A percentile compares a stretch with the other conserved stretches of the same genome.
Evolutionary conservation across 345 rosid species (phyloP).

Genomic region (Atalantia buxifolia): DNA sequence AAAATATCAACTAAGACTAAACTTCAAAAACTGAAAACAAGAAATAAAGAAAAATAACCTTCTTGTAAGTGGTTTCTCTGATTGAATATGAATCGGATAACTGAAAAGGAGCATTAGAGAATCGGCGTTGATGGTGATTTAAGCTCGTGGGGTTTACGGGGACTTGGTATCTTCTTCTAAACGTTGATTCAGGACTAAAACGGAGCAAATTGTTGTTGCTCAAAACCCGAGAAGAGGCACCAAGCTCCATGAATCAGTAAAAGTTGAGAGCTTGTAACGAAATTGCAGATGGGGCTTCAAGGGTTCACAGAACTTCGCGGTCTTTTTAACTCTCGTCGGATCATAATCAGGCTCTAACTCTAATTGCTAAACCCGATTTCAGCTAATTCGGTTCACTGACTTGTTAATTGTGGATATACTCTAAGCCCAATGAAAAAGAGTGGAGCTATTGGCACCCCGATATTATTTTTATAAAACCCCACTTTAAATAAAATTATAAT

Average conservation of each 20-base stretch:
- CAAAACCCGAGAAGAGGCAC: slow-evolving; percentile 28
- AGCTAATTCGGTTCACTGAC: too few species aligned
- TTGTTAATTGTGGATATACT: not conserved
- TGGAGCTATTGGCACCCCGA: too few species aligned
- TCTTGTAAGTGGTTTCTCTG: slow-evolving; percentile 26
- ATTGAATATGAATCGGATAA: slow-evolving; percentile 10
- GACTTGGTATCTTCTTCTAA: slow-evolving; percentile 18
- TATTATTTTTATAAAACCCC: too few species aligned
- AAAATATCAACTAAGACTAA: slow-evolving; percentile 3
- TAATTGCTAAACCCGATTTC: not conserved
- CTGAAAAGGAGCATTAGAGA: slow-evolving; percentile 29
- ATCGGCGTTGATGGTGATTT: not conserved
- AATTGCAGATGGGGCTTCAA: not conserved
- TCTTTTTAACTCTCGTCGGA: not conserved
- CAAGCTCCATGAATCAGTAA: slow-evolving; percentile 35
- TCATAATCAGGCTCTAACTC: not conserved
- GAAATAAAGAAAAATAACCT: slow-evolving; percentile 19
- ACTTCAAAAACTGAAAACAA: not conserved
- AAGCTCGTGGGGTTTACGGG: slow-evolving; percentile 11
- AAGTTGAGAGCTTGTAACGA: not conserved
- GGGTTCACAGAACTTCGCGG: not conserved
- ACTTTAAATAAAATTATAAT: too few species aligned
- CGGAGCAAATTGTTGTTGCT: slow-evolving; percentile 8
- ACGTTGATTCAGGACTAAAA: slow-evolving; percentile 7
- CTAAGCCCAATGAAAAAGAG: not conserved